These are phyloP conservation scores for Andrographis paniculata DNA, from an alignment of 305 asterid genomes.

Conservation along the genomic window DNA sequence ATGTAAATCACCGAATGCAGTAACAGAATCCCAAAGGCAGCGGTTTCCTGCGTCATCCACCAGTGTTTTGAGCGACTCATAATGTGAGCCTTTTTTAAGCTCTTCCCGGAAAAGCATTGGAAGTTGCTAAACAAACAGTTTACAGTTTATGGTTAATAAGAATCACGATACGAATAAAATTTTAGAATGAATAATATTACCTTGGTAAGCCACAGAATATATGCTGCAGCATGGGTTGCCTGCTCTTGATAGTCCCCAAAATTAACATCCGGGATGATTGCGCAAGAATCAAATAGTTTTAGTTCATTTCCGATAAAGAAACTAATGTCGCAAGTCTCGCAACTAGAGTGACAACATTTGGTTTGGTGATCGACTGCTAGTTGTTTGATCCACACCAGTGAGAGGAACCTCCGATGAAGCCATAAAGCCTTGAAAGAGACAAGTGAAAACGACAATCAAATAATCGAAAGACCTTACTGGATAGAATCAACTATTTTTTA, in stretches of 20 bases:
- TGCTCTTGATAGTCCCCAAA: constrained; percentile 78
- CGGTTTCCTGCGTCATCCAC: constrained; percentile 34
- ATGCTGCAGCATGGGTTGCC: constrained; percentile 61
- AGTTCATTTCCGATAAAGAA: constrained; percentile 46
- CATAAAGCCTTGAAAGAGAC: constrained; percentile 40
- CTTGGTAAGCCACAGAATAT: constrained; percentile 69
- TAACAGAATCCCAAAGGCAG: constrained; percentile 48
- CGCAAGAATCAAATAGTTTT: constrained; percentile 40
- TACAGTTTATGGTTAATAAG: not conserved
- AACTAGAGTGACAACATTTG: constrained; percentile 13
- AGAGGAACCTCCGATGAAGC: constrained; percentile 95
- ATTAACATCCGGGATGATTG: constrained; percentile 44
- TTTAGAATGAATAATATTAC: not conserved
- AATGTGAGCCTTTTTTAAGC: constrained; percentile 33
- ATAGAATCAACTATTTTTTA: too few relatives aligned
- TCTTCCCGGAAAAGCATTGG: constrained; percentile 33
- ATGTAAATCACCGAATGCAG: too few relatives aligned
- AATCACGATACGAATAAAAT: not conserved
- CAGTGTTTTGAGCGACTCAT: constrained; percentile 30
- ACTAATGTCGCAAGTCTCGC: constrained; percentile 17
- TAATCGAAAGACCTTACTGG: not conserved
- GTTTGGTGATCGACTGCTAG: constrained; percentile 22
- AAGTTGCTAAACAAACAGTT: constrained; percentile 30
- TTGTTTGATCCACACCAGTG: constrained; percentile 57
- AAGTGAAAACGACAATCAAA: not conserved